phyloP scores from a whole-genome alignment of 352 stramenopile genomes.

The Phytophthora ohioensis region DNA sequence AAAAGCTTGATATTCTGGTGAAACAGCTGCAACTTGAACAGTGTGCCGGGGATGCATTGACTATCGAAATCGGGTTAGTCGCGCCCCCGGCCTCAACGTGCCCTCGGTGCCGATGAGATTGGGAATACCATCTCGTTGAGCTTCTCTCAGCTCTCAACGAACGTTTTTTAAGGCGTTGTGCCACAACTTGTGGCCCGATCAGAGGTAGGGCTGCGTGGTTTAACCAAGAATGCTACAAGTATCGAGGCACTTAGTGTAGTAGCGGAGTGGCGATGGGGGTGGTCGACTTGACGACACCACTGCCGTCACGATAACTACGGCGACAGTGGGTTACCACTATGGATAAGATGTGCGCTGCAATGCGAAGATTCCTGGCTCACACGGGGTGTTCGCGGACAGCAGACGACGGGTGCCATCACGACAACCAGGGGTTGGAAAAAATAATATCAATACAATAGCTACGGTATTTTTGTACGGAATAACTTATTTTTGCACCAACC shows the following conservation, averaged over 20 bases:
- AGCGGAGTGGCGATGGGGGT: not conserved
- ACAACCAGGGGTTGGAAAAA: not conserved
- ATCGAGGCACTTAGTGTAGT: not conserved
- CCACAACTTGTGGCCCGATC: not conserved
- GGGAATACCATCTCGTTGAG: conserved; percentile 4
- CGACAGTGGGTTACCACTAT: not conserved
- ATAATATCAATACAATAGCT: too few species aligned
- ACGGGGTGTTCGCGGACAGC: conserved; percentile 21
- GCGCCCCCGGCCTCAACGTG: not conserved
- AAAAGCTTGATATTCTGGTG: conserved; percentile 18
- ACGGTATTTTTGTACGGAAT: too few species aligned
- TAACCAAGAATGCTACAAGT: not conserved
- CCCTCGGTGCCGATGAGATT: conserved; percentile 15
- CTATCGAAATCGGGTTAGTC: conserved; percentile 31
- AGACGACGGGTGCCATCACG: conserved; percentile 19
- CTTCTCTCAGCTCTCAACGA: not conserved
- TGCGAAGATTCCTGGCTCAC: conserved; percentile 2
- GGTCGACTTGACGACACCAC: conserved; percentile 13
- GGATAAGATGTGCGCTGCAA: conserved; percentile 6
- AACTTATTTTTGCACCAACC: too few species aligned
- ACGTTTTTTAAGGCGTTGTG: not conserved
- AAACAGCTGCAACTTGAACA: conserved; percentile 19
- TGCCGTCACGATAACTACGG: not conserved
- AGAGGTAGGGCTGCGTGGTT: not conserved
- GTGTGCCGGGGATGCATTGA: conserved; percentile 23